These are phyloP conservation scores for Lumnitzera racemosa DNA, from an alignment of 345 rosid species.

Conservation along the genomic window DNA sequence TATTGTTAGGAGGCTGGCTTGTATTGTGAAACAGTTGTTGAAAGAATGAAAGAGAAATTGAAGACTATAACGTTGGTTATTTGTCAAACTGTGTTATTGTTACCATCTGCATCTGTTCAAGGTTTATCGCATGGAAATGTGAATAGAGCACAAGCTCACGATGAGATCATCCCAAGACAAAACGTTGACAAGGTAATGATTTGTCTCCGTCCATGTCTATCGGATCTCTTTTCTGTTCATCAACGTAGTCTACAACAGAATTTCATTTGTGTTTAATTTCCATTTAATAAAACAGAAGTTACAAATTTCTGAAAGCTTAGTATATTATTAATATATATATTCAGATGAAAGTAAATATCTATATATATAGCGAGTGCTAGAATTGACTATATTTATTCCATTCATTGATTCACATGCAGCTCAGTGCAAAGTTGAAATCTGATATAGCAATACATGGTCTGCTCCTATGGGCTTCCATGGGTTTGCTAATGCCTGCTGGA, in stretches of 20 bases:
- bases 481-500: constrained; percentile 71
- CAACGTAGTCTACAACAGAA: neutral
- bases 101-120: neutral
- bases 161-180: constrained; percentile 12
- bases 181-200: constrained; percentile 21
- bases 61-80: neutral
- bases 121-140: constrained; percentile 9
- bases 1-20: too few relatives aligned
- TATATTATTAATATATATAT: too few relatives aligned
- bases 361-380: too few relatives aligned
- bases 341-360: too few relatives aligned
- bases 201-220: too few relatives aligned
- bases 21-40: neutral
- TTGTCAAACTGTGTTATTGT: constrained; percentile 7
- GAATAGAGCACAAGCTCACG: constrained; percentile 7
- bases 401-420: constrained; percentile 12
- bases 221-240: neutral
- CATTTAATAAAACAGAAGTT: too few relatives aligned
- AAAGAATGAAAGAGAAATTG: constrained; percentile 7
- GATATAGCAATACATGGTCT: constrained; percentile 63
- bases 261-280: neutral
- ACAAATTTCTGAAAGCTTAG: too few relatives aligned
- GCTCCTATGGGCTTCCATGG: constrained; percentile 77
- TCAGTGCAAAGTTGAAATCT: constrained; percentile 37
- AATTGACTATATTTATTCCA: too few relatives aligned